These are phyloP conservation scores for Ustilago trichophora DNA, from an alignment of 1,284 basidiomycete species.

Conservation along the genomic window DNA sequence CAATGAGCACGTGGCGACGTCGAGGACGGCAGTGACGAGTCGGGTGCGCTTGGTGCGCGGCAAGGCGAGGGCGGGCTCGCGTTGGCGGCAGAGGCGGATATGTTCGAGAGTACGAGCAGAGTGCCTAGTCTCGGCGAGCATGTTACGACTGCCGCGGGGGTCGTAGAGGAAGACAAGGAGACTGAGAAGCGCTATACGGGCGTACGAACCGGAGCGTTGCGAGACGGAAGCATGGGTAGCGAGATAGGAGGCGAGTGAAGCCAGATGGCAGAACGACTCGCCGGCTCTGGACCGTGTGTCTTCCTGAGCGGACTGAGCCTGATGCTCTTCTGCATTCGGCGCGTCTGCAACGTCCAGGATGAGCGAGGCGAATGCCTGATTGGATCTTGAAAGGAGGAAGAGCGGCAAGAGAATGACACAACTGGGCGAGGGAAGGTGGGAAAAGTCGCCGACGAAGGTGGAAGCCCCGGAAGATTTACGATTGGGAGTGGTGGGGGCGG, in stretches of 20 bases:
- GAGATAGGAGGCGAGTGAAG: slow-evolving; percentile 53
- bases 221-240: slow-evolving; percentile 50
- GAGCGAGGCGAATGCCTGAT: slow-evolving; percentile 46
- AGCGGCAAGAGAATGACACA: slow-evolving; percentile 45
- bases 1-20: slow-evolving; percentile 49
- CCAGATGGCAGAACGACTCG: slow-evolving; percentile 38
- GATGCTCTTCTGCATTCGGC: not conserved
- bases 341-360: slow-evolving; percentile 25
- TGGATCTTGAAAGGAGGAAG: slow-evolving; percentile 47
- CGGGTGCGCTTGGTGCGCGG: slow-evolving; percentile 43
- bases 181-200: slow-evolving; percentile 44
- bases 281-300: slow-evolving; percentile 13
- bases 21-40: slow-evolving; percentile 51
- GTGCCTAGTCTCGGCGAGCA: slow-evolving; percentile 26
- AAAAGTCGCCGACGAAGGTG: slow-evolving; percentile 19
- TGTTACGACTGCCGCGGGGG: slow-evolving; percentile 29
- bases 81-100: slow-evolving; percentile 55
- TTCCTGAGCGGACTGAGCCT: not conserved
- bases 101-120: slow-evolving; percentile 13
- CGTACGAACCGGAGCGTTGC: slow-evolving; percentile 43
- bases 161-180: slow-evolving; percentile 52
- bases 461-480: slow-evolving; percentile 8
- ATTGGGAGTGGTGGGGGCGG: not conserved
- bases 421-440: slow-evolving; percentile 33
- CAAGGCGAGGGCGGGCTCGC: slow-evolving; percentile 40